Base-by-base conservation (phyloP, 331 rosid genomes). In the Spiraea crenata region DNA sequence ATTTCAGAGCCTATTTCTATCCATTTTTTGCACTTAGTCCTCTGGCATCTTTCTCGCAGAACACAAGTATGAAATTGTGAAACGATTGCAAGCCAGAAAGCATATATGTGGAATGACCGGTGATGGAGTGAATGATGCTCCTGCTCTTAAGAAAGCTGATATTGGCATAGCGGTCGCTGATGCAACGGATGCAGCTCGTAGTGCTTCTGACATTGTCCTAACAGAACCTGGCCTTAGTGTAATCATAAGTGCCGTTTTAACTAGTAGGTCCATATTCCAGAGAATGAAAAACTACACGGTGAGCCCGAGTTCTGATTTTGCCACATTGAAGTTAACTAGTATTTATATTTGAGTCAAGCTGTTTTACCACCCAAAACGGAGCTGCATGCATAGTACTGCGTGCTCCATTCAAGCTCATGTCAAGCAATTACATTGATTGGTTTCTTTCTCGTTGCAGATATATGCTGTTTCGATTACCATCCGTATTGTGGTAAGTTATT, bases 101-200 rank as follows among this genome's bases (percentile, higher is more conserved):
- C 97, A 91, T 73, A 76, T 89, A 66, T 90, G 98, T 48, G 98
- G 98, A 56, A 92, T 92, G 98, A 92, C 98, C 16, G 98, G 96
- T 9, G 98, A 92, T 42, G 98, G 98, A 19, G 98, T 92, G 25
- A 92, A 92, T 56, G 98, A 92, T 85, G 96, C 98, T 65, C 96
- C 98, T 9, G 96, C 96, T 51, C 96, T 92, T 61, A 92, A 90
- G 40, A 92, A 82, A 44, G 98, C 98, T 31, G 98, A 92, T 77
- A 90, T 92, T 46, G 98, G 98, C 55, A 92, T 92, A 68, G 98
- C 98, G 67, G 98, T 92, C 10, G 96, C 95, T 9, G 98, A 90
- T 85, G 96, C 98, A 46, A 88, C 98, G 49, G 98, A 92, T 67
- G 98, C 98, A 45, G 98, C 98, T 73, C 92, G 92, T 16, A 83